These are phyloP conservation scores for Camellia japonica DNA, from an alignment of 148 eudicot genomes.

Conservation along the genomic window DNA sequence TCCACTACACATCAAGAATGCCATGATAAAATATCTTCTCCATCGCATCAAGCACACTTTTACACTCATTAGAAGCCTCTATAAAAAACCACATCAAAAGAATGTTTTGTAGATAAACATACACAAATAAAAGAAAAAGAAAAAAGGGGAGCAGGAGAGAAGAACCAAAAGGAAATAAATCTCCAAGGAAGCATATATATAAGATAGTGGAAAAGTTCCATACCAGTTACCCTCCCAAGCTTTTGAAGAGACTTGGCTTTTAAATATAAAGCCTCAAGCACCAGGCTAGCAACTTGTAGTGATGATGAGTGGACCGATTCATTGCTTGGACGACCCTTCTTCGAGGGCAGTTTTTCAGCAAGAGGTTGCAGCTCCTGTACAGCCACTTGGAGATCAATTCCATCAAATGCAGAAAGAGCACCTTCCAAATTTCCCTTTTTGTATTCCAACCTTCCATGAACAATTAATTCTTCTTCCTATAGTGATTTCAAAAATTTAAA, in stretches of 20 bases:
- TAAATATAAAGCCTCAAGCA: slow-evolving; percentile 89
- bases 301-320: slow-evolving; percentile 46
- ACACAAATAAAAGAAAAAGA: not conserved
- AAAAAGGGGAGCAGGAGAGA: not conserved
- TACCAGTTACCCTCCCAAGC: slow-evolving; percentile 81
- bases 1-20: slow-evolving; percentile 74
- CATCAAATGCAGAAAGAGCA: slow-evolving; percentile 89
- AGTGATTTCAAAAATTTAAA: slow-evolving; percentile 2
- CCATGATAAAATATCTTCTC: slow-evolving; percentile 84
- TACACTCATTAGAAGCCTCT: slow-evolving; percentile 94
- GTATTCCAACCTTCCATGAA: slow-evolving; percentile 84
- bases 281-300: slow-evolving; percentile 76
- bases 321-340: slow-evolving; percentile 55
- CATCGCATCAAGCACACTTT: slow-evolving; percentile 85
- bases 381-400: slow-evolving; percentile 91
- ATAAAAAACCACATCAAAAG: slow-evolving; percentile 22
- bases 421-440: slow-evolving; percentile 93
- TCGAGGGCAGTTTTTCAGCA: slow-evolving; percentile 54
- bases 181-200: not conserved
- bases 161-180: not conserved
- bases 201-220: not conserved
- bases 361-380: slow-evolving; percentile 68
- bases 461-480: slow-evolving; percentile 95
- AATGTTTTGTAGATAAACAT: slow-evolving; percentile 1
- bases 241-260: slow-evolving; percentile 97